phyloP scores from a whole-genome alignment of 148 eudicot genomes.

The Vaccinium darrowii region DNA sequence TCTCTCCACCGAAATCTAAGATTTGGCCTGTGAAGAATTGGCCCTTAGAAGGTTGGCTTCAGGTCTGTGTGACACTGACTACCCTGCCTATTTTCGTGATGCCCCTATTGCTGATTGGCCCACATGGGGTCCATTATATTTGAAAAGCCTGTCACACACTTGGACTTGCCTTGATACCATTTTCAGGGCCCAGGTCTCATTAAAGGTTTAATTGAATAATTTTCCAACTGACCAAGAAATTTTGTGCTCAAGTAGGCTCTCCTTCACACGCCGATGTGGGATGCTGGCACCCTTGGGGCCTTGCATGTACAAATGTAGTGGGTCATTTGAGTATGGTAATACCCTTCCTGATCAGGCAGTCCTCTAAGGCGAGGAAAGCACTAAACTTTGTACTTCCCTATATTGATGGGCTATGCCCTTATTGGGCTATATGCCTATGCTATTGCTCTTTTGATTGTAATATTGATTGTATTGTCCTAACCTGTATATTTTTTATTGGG shows the following conservation, averaged over 20 bases:
- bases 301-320: neutral
- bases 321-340: neutral
- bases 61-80: too few relatives aligned
- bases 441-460: neutral
- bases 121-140: neutral
- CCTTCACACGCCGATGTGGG: neutral
- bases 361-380: neutral
- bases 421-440: neutral
- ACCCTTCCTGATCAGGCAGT: neutral
- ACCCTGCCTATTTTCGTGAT: neutral
- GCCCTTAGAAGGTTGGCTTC: neutral
- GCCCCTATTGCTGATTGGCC: neutral
- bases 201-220: neutral
- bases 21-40: neutral
- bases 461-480: neutral
- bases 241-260: conserved; percentile 1
- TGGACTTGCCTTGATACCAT: neutral
- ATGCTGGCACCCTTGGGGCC: neutral
- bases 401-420: neutral
- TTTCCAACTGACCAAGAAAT: neutral
- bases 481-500: conserved; percentile 11
- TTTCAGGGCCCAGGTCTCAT: neutral
- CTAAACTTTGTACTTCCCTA: neutral
- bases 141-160: neutral
- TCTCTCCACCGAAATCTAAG: neutral